Percentiles rank a stretch among this genome's conserved stretches.
Conservation (phyloP, 202 grass and related monocot genomes). For the Zoysia matrella region DNA sequence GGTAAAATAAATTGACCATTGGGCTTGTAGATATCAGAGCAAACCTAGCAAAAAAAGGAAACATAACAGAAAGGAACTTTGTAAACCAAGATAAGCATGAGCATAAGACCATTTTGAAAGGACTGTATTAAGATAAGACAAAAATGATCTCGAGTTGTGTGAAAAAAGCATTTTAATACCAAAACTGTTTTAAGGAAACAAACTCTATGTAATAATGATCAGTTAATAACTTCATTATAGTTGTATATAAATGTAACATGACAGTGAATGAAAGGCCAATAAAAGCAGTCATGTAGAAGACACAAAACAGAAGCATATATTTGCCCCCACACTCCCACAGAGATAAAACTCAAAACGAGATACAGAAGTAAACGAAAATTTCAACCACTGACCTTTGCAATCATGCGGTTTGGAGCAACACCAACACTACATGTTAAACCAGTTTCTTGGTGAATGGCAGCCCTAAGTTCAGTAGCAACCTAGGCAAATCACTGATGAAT, state of each 20-base stretch:
- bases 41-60: too few relatives aligned
- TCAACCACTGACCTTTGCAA: constrained; percentile 73
- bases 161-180: constrained; percentile 19
- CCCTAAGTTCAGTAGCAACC: too few relatives aligned
- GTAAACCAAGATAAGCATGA: constrained; percentile 18
- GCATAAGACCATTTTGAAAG: not conserved
- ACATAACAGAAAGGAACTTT: constrained; percentile 15
- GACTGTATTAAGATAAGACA: not conserved
- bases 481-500: too few relatives aligned
- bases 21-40: too few relatives aligned
- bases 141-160: constrained; percentile 9
- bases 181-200: too few relatives aligned
- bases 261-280: too few relatives aligned
- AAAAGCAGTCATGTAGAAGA: too few relatives aligned
- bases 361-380: not conserved
- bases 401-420: constrained; percentile 90
- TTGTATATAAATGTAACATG: too few relatives aligned
- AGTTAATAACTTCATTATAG: too few relatives aligned
- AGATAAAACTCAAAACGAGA: constrained; percentile 20
- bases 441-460: too few relatives aligned
- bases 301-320: not conserved
- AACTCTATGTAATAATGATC: constrained; percentile 37
- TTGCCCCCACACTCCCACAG: not conserved
- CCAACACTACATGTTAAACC: too few relatives aligned
- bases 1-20: too few relatives aligned